Evolutionary conservation across 352 stramenopile species (phyloP).

Genomic region (Thalassiosira exigua): DNA sequence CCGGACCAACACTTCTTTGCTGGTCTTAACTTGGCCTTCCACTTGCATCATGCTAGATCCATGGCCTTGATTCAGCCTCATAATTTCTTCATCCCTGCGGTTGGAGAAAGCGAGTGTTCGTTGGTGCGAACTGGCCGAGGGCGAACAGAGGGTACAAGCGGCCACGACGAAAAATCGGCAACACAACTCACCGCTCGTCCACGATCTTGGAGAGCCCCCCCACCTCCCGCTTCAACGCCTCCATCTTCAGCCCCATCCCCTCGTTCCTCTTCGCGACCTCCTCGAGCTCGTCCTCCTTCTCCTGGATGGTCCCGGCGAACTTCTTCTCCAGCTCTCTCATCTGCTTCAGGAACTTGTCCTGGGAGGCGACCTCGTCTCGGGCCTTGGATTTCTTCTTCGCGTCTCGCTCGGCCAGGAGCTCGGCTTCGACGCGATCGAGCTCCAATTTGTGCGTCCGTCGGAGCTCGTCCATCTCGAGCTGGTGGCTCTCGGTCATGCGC

Average conservation of each 20-base stretch:
- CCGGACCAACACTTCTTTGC: slow-evolving; percentile 42
- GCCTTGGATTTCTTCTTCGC: slow-evolving; percentile 52
- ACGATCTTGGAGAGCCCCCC: slow-evolving; percentile 65
- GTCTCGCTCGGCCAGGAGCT: slow-evolving; percentile 31
- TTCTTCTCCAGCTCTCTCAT: slow-evolving; percentile 60
- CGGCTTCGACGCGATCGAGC: slow-evolving; percentile 45
- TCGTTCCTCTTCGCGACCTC: slow-evolving; percentile 58
- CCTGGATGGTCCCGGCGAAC: slow-evolving; percentile 43
- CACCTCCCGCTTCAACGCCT: slow-evolving; percentile 72
- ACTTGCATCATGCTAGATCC: slow-evolving; percentile 60
- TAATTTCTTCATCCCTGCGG: slow-evolving; percentile 67
- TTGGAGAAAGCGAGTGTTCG: too few species aligned
- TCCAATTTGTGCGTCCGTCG: slow-evolving; percentile 57
- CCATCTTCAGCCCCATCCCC: slow-evolving; percentile 60
- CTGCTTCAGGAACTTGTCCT: slow-evolving; percentile 62
- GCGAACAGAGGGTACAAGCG: not conserved
- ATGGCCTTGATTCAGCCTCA: slow-evolving; percentile 55
- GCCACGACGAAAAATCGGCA: not conserved
- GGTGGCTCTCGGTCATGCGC: slow-evolving; percentile 77
- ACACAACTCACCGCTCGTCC: slow-evolving; percentile 55
- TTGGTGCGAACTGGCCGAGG: too few species aligned
- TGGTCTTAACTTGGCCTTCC: slow-evolving; percentile 54
- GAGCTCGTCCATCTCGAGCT: slow-evolving; percentile 67
- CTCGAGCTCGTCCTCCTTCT: slow-evolving; percentile 58
- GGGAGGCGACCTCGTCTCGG: slow-evolving; percentile 42